phyloP scores from a whole-genome alignment of 2,329 filamentous ascomycete genomes.

The Xylaria sp. region DNA sequence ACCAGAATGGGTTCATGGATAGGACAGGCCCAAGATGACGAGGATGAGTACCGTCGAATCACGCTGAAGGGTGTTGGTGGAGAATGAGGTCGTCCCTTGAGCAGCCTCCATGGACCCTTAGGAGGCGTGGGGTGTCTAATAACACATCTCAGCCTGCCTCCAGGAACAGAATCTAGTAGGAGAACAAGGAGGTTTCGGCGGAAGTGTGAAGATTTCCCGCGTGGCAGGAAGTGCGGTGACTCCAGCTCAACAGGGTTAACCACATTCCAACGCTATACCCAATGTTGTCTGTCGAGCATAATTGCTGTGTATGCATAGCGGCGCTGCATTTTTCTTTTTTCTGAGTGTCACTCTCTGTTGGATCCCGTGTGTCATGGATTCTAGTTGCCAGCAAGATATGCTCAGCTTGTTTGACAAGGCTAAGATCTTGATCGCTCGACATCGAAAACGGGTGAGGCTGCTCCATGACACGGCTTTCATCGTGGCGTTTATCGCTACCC shows the following conservation, averaged over 20 bases:
- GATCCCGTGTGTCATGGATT: constrained; percentile 12
- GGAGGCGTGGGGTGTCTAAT: constrained; percentile 19
- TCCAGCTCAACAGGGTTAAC: constrained; percentile 1
- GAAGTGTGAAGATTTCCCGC: constrained; percentile 1
- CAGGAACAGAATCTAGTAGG: constrained; percentile 5
- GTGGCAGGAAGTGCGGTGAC: constrained; percentile 11
- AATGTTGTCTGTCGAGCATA: constrained; percentile 10
- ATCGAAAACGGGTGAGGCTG: constrained; percentile 21
- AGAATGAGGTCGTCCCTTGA: constrained; percentile 24
- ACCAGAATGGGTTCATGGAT: not conserved
- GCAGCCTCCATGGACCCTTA: constrained; percentile 11
- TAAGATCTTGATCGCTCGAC: constrained; percentile 6
- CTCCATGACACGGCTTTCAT: constrained; percentile 12
- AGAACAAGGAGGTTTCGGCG: not conserved
- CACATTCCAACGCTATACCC: constrained; percentile 8
- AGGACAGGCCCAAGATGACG: constrained; percentile 3
- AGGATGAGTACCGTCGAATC: constrained; percentile 21
- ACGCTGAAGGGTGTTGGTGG: constrained; percentile 24
- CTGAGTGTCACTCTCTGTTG: not conserved
- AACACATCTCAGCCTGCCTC: constrained; percentile 22
- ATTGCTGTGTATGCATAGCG: constrained; percentile 8
- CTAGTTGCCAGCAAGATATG: not conserved
- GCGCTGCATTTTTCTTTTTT: constrained; percentile 21
- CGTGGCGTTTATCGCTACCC: constrained; percentile 20
- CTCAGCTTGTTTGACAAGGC: constrained; percentile 22